Evolutionary conservation across 768 basidiomycete genomes (phyloP), one percentile per base, ranked within the genome.

Genomic region (Termitomyces sp.): DNA sequence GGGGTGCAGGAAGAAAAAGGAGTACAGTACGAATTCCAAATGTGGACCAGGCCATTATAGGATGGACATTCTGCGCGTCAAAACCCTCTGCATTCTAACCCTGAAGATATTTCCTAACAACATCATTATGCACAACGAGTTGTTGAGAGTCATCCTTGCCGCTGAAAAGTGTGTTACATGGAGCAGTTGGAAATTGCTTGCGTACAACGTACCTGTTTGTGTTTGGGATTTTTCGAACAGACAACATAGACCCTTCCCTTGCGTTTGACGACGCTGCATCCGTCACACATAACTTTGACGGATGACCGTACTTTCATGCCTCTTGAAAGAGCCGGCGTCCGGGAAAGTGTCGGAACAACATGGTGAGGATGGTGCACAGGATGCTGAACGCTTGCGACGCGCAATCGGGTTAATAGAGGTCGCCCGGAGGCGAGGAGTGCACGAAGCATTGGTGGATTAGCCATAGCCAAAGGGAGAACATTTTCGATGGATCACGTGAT

Each of bases 271-370:
- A 96, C 74, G 60, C 77, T 84, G 73, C 96, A 99, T 12, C 93
- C 92, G 58, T 94, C 93, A 70, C 96, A 99, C 84, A 96, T 90
- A 51, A 83, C 73, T 75, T 95, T 97, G 62, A 98, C 91, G 3
- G 92, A 92, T 22, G 91, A 88, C 59, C 96, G 84, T 56, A 98
- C 94, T 77, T 99, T 99, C 90, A 97, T 95, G 45, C 93, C 93
- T 62, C 89, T 74, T n/a, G 77, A 68, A 21, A 82, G 66, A 7
- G 68, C 58, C 10, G 77, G 76, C 41, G 67, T 56, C 54, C 62
- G 60, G 9, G 58, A 24, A 24, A 58, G 26, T 41, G 64, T 59
- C 51, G 70, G 60, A 17, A 62, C 50, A 47, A 65, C 58, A 64
- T 65, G 68, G 28, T 59, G 65, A 10, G 67, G 65, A 56, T 70